These are phyloP conservation scores for Histomonas meleagridis DNA, from an alignment of 208 protist genomes.

Conservation along the genomic window DNA sequence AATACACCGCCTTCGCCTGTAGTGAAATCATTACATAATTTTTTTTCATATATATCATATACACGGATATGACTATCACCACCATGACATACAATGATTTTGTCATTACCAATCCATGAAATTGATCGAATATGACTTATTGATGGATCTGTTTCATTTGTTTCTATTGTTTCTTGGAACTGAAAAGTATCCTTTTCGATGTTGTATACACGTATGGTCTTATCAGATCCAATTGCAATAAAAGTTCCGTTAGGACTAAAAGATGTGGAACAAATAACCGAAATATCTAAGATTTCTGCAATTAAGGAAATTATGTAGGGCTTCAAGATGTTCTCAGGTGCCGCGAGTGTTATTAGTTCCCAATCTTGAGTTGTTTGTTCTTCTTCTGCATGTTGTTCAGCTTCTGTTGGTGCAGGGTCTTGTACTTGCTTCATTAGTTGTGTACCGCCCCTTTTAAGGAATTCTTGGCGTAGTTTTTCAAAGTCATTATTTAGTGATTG, in stretches of 20 bases:
- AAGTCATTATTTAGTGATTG: not conserved
- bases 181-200: not conserved
- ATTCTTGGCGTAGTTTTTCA: not conserved
- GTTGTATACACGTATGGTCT: not conserved
- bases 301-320: not conserved
- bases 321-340: not conserved
- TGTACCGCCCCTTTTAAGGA: not conserved
- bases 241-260: not conserved
- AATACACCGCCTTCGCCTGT: not conserved
- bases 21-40: not conserved
- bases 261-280: not conserved
- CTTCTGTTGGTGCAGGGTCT: not conserved
- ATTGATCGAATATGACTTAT: not conserved
- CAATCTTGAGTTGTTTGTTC: not conserved
- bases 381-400: no score
- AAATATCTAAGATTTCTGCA: constrained; percentile 26
- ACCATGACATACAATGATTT: not conserved
- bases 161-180: not conserved
- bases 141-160: not conserved
- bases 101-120: not conserved
- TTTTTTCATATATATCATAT: not conserved
- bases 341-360: not conserved
- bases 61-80: not conserved
- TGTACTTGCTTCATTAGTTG: no score
- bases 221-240: not conserved